Evolutionary conservation across 2,329 filamentous ascomycete genomes (phyloP).

Genomic region (Tympanopsis confertula): DNA sequence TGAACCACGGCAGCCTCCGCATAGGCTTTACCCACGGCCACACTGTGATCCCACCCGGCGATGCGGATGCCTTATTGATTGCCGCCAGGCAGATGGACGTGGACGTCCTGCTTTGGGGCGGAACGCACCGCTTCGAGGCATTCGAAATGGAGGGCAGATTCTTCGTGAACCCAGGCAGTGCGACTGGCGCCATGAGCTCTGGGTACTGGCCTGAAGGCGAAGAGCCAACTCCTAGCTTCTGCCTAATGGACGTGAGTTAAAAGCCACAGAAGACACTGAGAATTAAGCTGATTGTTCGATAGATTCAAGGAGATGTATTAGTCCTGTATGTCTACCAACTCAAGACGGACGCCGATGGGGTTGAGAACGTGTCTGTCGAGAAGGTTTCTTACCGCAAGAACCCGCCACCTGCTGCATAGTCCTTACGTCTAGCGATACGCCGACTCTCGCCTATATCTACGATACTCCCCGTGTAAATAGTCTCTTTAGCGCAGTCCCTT

Average conservation of each 20-base stretch:
- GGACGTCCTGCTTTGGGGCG: slow-evolving; percentile 58
- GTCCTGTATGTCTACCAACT: slow-evolving; percentile 58
- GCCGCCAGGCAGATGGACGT: slow-evolving; percentile 63
- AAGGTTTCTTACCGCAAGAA: slow-evolving; percentile 43
- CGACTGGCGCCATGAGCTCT: slow-evolving; percentile 53
- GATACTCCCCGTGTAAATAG: no score
- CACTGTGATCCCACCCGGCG: slow-evolving; percentile 58
- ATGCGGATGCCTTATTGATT: slow-evolving; percentile 55
- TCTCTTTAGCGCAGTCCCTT: no score
- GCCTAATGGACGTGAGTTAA: slow-evolving; percentile 57
- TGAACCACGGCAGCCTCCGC: slow-evolving; percentile 55
- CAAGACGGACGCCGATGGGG: slow-evolving; percentile 35
- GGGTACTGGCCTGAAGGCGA: slow-evolving; percentile 43
- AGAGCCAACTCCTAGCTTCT: slow-evolving; percentile 53
- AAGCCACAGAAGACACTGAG: not conserved
- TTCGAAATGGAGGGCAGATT: slow-evolving; percentile 65
- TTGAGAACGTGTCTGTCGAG: slow-evolving; percentile 39
- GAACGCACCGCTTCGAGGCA: slow-evolving; percentile 59
- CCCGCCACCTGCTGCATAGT: no score
- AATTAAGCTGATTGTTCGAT: slow-evolving; percentile 4
- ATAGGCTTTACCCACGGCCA: slow-evolving; percentile 64
- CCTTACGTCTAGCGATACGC: no score
- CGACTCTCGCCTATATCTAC: no score
- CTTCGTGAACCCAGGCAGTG: slow-evolving; percentile 59
- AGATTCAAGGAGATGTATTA: slow-evolving; percentile 60